Base-by-base conservation (phyloP, 2,329 filamentous ascomycete genomes). In the Fusarium bulbicola region DNA sequence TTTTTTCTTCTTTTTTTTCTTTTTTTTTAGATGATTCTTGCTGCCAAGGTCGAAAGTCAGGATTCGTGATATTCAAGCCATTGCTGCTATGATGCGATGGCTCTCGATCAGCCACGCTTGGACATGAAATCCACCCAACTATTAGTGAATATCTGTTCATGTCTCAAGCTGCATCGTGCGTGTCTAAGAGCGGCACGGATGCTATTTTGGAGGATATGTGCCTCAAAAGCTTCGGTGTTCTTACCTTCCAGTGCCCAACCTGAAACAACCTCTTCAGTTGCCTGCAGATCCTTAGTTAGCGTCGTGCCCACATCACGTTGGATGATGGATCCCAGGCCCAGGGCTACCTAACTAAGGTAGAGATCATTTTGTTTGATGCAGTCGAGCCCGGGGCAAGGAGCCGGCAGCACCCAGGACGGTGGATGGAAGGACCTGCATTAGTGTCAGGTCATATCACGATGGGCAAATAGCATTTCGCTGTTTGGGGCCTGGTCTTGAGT, bases 361-460 rank as follows among this genome's bases (percentile, higher is more conserved):
- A 68, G 68, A 50, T 59, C 47, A 74, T 70, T 73, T 53, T 68
- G 61, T 68, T 73, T 74, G 68, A 71, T 64, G 70, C 65, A 74
- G 65, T 66, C 58, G 64, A 74, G 56, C 58, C 70, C 59, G 70
- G 61, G 73, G 73, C 58, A 53, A 53, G 52, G 50, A 60, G 68
- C 72, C 68, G 72, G 72, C 37, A 52, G 71, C 66, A 53, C 64
- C 70, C 63, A 70, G 56, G 66, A 66, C 67, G 72, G 74, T 77
- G 74, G 68, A 63, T 70, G 66, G 63, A 73, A 74, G 76, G 76
- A 77, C 74, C 73, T 77, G 73, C 76, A 73, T 75, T 76, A 77
- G 76, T 74, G 76, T 69, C 59, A 74, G 71, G 71, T 52, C 66
- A 66, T 65, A 59, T 66, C 53, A 49, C 49, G 58, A 72, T 76